phyloP scores from a whole-genome alignment of 768 basidiomycete genomes.

The Dioszegia hungarica region DNA sequence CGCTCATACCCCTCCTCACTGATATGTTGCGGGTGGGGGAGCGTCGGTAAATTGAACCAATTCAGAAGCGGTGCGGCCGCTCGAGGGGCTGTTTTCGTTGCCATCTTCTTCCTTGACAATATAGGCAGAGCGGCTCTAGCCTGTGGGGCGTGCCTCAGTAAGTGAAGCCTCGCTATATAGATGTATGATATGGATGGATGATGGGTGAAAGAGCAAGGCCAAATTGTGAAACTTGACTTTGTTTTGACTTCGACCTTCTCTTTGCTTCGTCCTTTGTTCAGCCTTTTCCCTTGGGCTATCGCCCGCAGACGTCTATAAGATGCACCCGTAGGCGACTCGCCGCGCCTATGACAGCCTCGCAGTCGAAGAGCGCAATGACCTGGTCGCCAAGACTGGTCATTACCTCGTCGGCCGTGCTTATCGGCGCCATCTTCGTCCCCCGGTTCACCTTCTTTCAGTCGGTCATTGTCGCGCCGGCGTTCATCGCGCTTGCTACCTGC shows the following conservation, averaged over 20 bases:
- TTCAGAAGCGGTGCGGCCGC: not conserved
- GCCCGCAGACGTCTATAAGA: too few relatives aligned
- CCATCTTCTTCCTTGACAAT: not conserved
- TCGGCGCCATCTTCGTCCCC: conserved; percentile 15
- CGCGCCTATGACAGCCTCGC: too few relatives aligned
- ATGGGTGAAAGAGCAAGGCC: not conserved
- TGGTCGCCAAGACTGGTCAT: too few relatives aligned
- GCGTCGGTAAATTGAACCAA: conserved; percentile 20
- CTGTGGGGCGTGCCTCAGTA: too few relatives aligned
- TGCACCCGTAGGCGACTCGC: too few relatives aligned
- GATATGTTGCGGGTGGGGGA: conserved; percentile 23
- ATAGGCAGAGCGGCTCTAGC: too few relatives aligned
- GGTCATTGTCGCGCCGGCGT: conserved; percentile 12
- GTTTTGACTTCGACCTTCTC: not conserved
- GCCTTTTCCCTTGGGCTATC: too few relatives aligned
- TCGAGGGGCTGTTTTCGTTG: not conserved
- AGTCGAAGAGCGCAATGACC: too few relatives aligned
- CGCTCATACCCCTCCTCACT: conserved; percentile 26
- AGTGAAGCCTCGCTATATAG: too few relatives aligned
- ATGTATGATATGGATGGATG: not conserved
- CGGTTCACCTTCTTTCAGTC: conserved; percentile 9
- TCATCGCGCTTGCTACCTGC: conserved; percentile 11
- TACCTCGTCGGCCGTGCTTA: conserved; percentile 10
- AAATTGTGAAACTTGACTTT: not conserved
- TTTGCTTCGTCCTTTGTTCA: too few relatives aligned